phyloP scores from a whole-genome alignment of 257 asterid species.

The Nicotiana tabacum region DNA sequence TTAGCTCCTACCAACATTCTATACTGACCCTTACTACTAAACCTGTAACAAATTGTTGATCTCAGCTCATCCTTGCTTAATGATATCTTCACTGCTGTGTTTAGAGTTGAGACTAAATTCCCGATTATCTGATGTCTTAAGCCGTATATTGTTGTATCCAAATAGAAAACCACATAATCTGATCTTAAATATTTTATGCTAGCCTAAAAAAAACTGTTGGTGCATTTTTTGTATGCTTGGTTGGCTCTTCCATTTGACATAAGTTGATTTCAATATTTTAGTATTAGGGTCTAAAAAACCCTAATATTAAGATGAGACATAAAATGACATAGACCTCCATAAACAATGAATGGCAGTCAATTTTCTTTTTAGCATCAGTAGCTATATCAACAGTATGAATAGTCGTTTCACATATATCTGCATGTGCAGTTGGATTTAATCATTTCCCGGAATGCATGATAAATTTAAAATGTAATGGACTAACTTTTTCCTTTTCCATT shows the following conservation, averaged over 20 bases:
- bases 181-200: not conserved
- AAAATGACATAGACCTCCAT: not conserved
- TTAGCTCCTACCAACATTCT: not conserved
- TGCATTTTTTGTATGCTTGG: not conserved
- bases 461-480: not conserved
- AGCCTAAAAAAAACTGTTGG: not conserved
- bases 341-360: not conserved
- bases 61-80: not conserved
- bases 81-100: not conserved
- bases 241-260: not conserved
- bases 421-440: not conserved
- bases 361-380: not conserved
- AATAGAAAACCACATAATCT: not conserved
- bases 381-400: not conserved
- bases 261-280: not conserved
- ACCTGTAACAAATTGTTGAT: slow-evolving; percentile 3
- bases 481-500: not conserved
- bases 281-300: not conserved
- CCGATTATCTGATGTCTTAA: not conserved
- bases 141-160: not conserved
- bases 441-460: not conserved
- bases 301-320: no score
- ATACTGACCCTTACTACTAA: not conserved
- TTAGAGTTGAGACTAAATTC: not conserved
- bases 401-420: not conserved